phyloP scores from a whole-genome alignment of 225 moss, liverwort and hornwort genomes.

The Pseudoscleropodium purum region DNA sequence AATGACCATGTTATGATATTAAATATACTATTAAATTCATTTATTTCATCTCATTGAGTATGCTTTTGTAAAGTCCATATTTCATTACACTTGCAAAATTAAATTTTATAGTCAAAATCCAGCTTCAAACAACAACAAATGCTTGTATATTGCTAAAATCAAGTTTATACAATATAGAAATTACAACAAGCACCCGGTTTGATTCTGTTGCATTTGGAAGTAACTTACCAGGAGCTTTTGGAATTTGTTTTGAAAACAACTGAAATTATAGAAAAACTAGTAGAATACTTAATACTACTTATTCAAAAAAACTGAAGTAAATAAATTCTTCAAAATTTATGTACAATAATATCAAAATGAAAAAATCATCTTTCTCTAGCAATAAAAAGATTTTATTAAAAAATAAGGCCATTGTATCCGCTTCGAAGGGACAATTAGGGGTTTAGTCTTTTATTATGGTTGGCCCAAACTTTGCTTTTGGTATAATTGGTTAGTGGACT shows the following conservation, averaged over 20 bases:
- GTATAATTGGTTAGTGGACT: too few species aligned
- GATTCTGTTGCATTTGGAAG: background rate
- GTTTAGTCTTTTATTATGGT: too few species aligned
- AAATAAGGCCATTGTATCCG: background rate
- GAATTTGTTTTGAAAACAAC: background rate
- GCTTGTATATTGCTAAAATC: background rate
- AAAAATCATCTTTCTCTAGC: background rate
- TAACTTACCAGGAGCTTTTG: background rate
- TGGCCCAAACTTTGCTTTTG: fast-evolving
- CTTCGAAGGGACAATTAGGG: background rate
- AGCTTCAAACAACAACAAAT: background rate
- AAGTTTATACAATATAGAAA: too few species aligned
- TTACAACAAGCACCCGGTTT: too few species aligned
- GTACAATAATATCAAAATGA: background rate
- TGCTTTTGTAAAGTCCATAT: background rate
- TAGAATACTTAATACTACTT: background rate
- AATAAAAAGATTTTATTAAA: background rate
- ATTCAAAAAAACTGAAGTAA: too few species aligned
- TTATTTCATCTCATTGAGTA: background rate
- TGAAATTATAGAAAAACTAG: background rate
- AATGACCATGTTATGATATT: background rate
- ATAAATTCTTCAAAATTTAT: background rate
- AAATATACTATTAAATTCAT: background rate
- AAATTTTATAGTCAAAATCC: background rate
- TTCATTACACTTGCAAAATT: background rate